Conservation (phyloP, 768 basidiomycete genomes). For the Phanerochaete sordida region DNA sequence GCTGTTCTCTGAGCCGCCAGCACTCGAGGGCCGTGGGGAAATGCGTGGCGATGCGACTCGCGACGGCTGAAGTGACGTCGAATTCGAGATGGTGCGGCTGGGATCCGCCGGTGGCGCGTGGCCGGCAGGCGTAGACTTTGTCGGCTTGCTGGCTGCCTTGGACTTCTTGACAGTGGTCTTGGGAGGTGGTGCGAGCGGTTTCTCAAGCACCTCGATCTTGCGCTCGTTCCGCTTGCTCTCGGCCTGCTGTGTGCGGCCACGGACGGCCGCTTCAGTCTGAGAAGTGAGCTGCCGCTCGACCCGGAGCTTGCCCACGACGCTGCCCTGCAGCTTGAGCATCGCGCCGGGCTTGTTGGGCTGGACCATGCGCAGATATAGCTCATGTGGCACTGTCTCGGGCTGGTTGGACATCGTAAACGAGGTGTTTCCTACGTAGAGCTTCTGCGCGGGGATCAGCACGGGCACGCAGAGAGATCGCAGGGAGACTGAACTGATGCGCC, state of each 20-base stretch:
- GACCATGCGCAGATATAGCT: constrained; percentile 67
- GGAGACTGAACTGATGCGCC: neutral
- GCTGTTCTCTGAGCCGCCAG: neutral
- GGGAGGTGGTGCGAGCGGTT: constrained; percentile 32
- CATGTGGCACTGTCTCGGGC: constrained; percentile 58
- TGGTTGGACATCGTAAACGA: constrained; percentile 55
- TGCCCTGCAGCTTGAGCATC: constrained; percentile 69
- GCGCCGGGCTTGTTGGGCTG: constrained; percentile 49
- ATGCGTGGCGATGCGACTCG: constrained; percentile 28
- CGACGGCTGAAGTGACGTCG: constrained; percentile 22
- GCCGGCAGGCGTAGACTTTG: constrained; percentile 21
- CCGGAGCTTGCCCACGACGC: constrained; percentile 67
- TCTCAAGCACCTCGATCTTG: constrained; percentile 38
- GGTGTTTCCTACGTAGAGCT: constrained; percentile 60
- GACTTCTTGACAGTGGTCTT: constrained; percentile 19
- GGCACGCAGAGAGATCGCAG: neutral
- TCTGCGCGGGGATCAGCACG: constrained; percentile 32
- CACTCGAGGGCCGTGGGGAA: constrained; percentile 8
- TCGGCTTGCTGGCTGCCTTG: constrained; percentile 35
- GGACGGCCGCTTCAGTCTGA: constrained; percentile 41
- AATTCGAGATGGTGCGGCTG: constrained; percentile 4
- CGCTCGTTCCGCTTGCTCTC: constrained; percentile 49
- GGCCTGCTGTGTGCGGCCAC: constrained; percentile 29
- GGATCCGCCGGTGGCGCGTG: constrained; percentile 3
- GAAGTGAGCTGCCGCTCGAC: constrained; percentile 60